Evolutionary conservation across 2,329 filamentous ascomycete species (phyloP).

Genomic region (Claviceps citrina): DNA sequence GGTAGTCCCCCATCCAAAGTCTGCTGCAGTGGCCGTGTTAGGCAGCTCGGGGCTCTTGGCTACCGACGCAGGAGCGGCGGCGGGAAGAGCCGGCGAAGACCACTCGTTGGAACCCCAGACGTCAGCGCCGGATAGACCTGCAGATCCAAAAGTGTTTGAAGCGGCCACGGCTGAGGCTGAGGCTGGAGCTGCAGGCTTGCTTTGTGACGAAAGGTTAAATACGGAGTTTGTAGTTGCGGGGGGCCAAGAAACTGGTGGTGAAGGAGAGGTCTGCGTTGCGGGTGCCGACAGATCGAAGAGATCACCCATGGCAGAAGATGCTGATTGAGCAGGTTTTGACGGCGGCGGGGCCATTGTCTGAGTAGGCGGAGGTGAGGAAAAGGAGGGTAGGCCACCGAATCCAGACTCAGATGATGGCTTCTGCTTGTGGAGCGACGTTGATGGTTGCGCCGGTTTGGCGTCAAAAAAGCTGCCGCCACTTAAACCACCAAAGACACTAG

Average conservation of each 20-base stretch:
- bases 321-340: constrained; percentile 28
- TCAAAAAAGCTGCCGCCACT: constrained; percentile 78
- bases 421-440: constrained; percentile 32
- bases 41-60: constrained; percentile 41
- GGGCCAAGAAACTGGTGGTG: constrained; percentile 22
- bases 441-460: constrained; percentile 45
- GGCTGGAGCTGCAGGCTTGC: constrained; percentile 24
- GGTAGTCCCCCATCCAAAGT: constrained; percentile 44
- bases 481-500: constrained; percentile 32
- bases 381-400: constrained; percentile 52
- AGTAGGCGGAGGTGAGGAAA: constrained; percentile 29
- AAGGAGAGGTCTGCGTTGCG: constrained; percentile 30
- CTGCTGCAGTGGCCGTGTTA: constrained; percentile 37
- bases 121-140: constrained; percentile 40
- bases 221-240: constrained; percentile 42
- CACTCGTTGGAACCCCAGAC: constrained; percentile 84
- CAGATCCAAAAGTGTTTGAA: constrained; percentile 23
- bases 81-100: constrained; percentile 30
- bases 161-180: constrained; percentile 22
- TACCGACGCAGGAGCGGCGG: constrained; percentile 20
- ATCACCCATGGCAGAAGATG: constrained; percentile 53
- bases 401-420: constrained; percentile 38
- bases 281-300: constrained; percentile 62
- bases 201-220: constrained; percentile 60
- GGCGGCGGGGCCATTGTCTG: constrained; percentile 13